Conservation (phyloP, 2,329 filamentous ascomycete genomes). For the Ilyonectria robusta region DNA sequence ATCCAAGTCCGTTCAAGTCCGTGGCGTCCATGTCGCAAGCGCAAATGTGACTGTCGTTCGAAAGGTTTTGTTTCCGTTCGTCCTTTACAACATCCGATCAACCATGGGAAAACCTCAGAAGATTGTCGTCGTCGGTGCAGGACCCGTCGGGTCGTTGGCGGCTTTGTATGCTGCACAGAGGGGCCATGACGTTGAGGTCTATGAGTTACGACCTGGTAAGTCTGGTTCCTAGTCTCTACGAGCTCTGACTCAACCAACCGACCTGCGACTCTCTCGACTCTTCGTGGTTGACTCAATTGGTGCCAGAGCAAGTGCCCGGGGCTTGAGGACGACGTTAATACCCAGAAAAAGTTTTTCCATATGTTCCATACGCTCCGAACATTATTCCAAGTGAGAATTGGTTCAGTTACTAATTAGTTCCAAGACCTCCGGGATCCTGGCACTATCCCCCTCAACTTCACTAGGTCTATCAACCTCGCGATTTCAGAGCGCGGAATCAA, state of each 20-base stretch:
- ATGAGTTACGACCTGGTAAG: conserved; percentile 92
- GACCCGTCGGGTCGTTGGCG: conserved; percentile 92
- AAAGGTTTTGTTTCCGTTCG: conserved; percentile 38
- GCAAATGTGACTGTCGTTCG: conserved; percentile 21
- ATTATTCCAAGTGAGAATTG: conserved; percentile 6
- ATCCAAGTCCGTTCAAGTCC: background rate
- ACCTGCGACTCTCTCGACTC: background rate
- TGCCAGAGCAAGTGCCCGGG: conserved; percentile 1
- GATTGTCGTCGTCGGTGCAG: conserved; percentile 89
- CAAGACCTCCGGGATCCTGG: conserved; percentile 88
- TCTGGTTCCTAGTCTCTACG: conserved; percentile 38
- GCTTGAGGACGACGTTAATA: conserved; percentile 3
- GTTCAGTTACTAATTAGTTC: conserved; percentile 36
- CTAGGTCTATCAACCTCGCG: conserved; percentile 98
- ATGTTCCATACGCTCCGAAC: background rate
- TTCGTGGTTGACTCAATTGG: conserved; percentile 20
- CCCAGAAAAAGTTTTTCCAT: background rate
- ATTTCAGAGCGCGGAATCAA: conserved; percentile 95
- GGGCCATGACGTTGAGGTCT: conserved; percentile 92
- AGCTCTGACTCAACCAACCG: conserved; percentile 4
- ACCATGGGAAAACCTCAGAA: conserved; percentile 68
- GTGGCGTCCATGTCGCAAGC: conserved; percentile 4
- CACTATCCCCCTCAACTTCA: conserved; percentile 92
- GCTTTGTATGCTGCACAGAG: conserved; percentile 92
- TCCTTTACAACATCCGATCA: conserved; percentile 38